Evolutionary conservation across 495 filamentous ascomycete species (phyloP).

Genomic region (Neurospora pannonica): DNA sequence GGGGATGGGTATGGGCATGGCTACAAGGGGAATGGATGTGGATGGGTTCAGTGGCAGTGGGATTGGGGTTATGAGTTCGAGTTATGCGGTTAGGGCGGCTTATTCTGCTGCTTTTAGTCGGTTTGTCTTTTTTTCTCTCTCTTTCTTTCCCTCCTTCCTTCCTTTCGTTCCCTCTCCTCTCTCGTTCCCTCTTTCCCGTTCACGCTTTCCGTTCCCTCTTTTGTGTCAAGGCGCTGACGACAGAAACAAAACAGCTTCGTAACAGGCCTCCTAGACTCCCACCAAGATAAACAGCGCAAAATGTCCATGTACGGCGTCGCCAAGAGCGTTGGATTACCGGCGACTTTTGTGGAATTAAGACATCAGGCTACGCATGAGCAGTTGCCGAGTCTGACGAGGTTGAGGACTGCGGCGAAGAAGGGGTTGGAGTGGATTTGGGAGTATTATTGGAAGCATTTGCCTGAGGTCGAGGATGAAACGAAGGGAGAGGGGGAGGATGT

Average conservation of each 20-base stretch:
- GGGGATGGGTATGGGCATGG: conserved; percentile 41
- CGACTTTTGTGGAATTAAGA: conserved; percentile 78
- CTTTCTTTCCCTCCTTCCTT: neutral
- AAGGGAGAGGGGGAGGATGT: neutral
- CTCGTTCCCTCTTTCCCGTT: too few relatives aligned
- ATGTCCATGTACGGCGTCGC: conserved; percentile 79
- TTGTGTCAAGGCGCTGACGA: too few relatives aligned
- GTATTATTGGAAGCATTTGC: conserved; percentile 66
- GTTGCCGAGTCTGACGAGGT: conserved; percentile 60
- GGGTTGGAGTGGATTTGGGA: conserved; percentile 81
- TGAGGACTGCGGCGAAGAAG: conserved; percentile 54
- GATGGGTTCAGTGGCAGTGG: conserved; percentile 8
- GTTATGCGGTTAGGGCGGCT: conserved; percentile 35
- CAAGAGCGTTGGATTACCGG: conserved; percentile 63
- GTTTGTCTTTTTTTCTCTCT: conserved; percentile 19
- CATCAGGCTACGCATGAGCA: conserved; percentile 88
- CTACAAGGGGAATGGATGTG: conserved; percentile 38
- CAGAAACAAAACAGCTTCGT: conserved; percentile 59
- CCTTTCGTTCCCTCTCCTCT: neutral
- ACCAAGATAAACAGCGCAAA: conserved; percentile 58
- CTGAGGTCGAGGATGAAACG: conserved; percentile 4
- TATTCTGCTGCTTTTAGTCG: conserved; percentile 41
- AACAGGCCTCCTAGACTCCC: conserved; percentile 73
- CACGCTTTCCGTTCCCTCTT: too few relatives aligned
- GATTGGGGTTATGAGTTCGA: conserved; percentile 11